Percentiles rank a stretch among this genome's conserved stretches.
Conservation (phyloP, 805 yeast species). For the Wickerhamiella vanderwaltii region DNA sequence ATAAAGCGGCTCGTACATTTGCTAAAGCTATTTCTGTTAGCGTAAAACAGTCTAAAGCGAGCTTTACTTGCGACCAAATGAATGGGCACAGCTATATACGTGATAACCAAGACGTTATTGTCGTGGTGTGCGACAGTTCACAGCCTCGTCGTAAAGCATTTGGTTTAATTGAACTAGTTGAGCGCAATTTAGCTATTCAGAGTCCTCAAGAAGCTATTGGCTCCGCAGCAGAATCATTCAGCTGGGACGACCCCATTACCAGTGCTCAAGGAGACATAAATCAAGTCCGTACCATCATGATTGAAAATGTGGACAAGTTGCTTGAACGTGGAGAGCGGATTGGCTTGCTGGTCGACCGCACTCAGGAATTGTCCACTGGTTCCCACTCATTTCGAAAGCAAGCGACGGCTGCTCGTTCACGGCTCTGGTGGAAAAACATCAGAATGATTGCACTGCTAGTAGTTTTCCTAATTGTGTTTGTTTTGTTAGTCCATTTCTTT, state of each 20-base stretch:
- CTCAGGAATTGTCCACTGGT: conserved; percentile 55
- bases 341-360: conserved; percentile 60
- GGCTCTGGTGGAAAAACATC: conserved; percentile 54
- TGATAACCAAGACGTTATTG: conserved; percentile 7
- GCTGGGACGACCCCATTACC: conserved; percentile 21
- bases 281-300: conserved; percentile 56
- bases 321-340: conserved; percentile 70
- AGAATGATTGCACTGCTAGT: conserved; percentile 15
- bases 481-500: conserved; percentile 5
- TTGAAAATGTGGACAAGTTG: conserved; percentile 58
- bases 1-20: conserved; percentile 8
- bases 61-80: conserved; percentile 15
- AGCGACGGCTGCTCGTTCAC: conserved; percentile 49
- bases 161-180: conserved; percentile 20
- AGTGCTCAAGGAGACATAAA: conserved; percentile 38
- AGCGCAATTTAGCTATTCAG: conserved; percentile 14
- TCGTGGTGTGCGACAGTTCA: conserved; percentile 15
- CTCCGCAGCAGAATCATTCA: conserved; percentile 6
- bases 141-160: conserved; percentile 23
- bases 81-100: conserved; percentile 16
- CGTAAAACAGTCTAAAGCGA: conserved; percentile 16
- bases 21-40: conserved; percentile 19
- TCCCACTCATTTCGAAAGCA: conserved; percentile 59
- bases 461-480: not conserved
- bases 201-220: conserved; percentile 14